These are phyloP conservation scores for Domatiomyces globalis DNA, from an alignment of 2,329 filamentous ascomycete species.

Conservation along the genomic window DNA sequence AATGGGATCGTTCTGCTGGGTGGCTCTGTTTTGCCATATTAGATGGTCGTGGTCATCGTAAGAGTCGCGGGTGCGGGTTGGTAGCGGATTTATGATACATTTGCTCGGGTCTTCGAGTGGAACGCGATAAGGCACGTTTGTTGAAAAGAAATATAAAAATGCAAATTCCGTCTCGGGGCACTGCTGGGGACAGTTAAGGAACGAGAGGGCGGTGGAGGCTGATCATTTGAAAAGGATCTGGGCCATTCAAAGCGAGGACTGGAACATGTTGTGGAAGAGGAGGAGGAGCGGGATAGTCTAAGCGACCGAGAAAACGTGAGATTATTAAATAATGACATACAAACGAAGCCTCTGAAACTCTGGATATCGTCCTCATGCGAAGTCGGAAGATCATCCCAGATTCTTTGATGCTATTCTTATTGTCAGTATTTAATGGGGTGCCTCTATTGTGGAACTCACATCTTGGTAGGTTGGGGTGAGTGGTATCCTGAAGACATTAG, in stretches of 20 bases:
- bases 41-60: no score
- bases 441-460: background rate
- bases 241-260: slow-evolving; percentile 3
- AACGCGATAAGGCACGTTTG: no score
- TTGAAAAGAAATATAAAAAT: no score
- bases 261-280: slow-evolving; percentile 2
- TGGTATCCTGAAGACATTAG: background rate
- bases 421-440: background rate
- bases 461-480: background rate
- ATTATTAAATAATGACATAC: background rate
- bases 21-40: no score
- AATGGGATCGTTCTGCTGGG: no score
- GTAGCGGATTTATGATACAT: no score
- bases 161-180: no score
- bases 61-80: no score
- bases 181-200: no score
- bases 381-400: slow-evolving; percentile 4
- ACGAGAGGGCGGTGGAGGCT: no score
- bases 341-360: slow-evolving; percentile 4
- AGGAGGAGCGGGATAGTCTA: slow-evolving; percentile 6
- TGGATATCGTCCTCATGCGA: slow-evolving; percentile 4
- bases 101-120: no score
- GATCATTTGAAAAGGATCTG: slow-evolving; percentile 6
- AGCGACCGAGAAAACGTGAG: slow-evolving; percentile 2
- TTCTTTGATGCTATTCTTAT: slow-evolving; percentile 1